Evolutionary conservation across 2,329 filamentous ascomycete species (phyloP).

Genomic region (Monilinia vaccinii-corymbosi): DNA sequence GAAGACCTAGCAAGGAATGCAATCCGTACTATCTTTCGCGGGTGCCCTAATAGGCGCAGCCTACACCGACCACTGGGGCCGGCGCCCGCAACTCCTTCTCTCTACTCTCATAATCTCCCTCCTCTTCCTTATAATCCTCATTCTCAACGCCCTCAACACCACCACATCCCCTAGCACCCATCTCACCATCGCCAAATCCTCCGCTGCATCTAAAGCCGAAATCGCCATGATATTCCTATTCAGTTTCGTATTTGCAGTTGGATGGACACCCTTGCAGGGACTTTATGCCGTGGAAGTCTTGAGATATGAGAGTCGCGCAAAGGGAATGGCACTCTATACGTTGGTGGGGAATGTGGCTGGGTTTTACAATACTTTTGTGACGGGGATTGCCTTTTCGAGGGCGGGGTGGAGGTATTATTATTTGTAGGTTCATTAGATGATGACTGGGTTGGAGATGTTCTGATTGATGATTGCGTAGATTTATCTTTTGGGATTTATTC

Average conservation of each 20-base stretch:
- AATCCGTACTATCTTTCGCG: constrained; percentile 29
- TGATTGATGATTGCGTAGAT: neutral
- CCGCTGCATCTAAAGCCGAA: constrained; percentile 35
- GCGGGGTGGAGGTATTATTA: constrained; percentile 9
- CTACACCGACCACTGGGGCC: constrained; percentile 23
- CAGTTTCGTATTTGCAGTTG: constrained; percentile 42
- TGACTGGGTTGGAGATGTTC: too few relatives aligned
- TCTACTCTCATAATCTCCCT: constrained; percentile 27
- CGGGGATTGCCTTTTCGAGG: constrained; percentile 1
- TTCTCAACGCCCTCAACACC: constrained; percentile 39
- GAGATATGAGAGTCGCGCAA: constrained; percentile 5
- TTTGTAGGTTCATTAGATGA: neutral
- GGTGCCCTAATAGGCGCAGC: constrained; percentile 25
- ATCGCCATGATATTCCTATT: constrained; percentile 46
- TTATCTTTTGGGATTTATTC: constrained; percentile 6
- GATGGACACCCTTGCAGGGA: constrained; percentile 41
- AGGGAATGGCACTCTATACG: constrained; percentile 6
- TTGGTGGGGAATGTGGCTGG: constrained; percentile 4
- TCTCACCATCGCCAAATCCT: constrained; percentile 1
- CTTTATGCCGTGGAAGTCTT: constrained; percentile 42
- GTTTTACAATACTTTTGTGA: constrained; percentile 9
- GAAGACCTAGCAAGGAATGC: constrained; percentile 31
- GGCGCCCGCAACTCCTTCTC: constrained; percentile 36
- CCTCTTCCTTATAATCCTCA: constrained; percentile 10
- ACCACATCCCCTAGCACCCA: constrained; percentile 28